These are phyloP conservation scores for Backusella psychrophila DNA, from an alignment of 192 early-diverging fungal genomes.

Conservation along the genomic window DNA sequence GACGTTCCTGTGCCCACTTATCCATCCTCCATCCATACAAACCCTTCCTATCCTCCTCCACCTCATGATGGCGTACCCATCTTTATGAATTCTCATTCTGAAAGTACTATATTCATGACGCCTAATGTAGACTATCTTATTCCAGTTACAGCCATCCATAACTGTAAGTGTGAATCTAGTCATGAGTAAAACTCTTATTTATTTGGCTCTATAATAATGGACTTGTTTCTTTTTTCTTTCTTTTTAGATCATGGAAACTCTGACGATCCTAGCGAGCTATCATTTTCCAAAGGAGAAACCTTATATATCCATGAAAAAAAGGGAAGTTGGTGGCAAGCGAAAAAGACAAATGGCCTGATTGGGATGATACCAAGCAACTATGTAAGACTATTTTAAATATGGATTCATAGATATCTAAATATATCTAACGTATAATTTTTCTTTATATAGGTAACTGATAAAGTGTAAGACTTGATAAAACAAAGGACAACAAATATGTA, in stretches of 20 bases:
- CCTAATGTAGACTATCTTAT: conserved; percentile 45
- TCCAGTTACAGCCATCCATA: conserved; percentile 44
- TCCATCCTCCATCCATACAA: neutral
- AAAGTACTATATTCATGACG: neutral
- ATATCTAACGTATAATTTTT: neutral
- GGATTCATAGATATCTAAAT: neutral
- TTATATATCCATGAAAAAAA: conserved; percentile 86
- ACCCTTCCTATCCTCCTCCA: neutral
- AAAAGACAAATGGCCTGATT: conserved; percentile 70
- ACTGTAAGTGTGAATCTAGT: neutral
- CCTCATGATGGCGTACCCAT: neutral
- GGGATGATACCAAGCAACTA: conserved; percentile 95
- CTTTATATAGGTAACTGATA: neutral
- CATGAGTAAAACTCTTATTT: conserved; percentile 36
- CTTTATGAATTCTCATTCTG: neutral
- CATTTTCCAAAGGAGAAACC: conserved; percentile 85
- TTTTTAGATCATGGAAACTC: conserved; percentile 76
- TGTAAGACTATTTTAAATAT: conserved; percentile 15
- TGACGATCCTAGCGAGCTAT: conserved; percentile 90
- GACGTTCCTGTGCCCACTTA: conserved; percentile 3
- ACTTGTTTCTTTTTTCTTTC: neutral
- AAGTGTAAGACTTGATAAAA: neutral
- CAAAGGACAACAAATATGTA: neutral
- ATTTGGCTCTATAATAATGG: conserved; percentile 48
- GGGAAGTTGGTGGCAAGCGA: conserved; percentile 98